Conservation (phyloP, 345 rosid genomes). For the Acer negundo region DNA sequence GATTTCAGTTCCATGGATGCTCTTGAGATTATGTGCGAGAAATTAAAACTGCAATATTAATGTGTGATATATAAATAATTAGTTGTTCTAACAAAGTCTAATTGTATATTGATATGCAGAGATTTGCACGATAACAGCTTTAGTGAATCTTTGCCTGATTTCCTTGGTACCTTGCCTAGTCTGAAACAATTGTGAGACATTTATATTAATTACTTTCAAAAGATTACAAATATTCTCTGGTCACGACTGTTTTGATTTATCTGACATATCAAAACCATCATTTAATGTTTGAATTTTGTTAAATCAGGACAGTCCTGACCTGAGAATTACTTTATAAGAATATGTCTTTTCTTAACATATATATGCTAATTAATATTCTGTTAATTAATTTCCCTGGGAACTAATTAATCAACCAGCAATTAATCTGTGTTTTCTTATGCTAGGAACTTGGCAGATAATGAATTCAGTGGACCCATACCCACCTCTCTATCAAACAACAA, state of each 20-base stretch:
- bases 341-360: no score
- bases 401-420: slow-evolving; percentile 1
- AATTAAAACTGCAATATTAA: not conserved
- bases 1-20: slow-evolving; percentile 54
- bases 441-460: slow-evolving; percentile 40
- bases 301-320: not conserved
- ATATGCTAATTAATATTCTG: no score
- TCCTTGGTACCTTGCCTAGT: slow-evolving; percentile 36
- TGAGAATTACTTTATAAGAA: not conserved
- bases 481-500: slow-evolving; percentile 34
- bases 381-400: not conserved
- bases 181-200: slow-evolving; percentile 37
- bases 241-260: no score
- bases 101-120: slow-evolving; percentile 21
- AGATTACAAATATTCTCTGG: no score
- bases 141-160: slow-evolving; percentile 35
- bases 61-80: not conserved
- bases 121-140: slow-evolving; percentile 44
- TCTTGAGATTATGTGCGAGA: slow-evolving; percentile 40
- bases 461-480: slow-evolving; percentile 34
- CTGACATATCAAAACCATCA: no score
- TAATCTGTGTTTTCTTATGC: slow-evolving; percentile 16
- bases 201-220: no score
- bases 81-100: not conserved
- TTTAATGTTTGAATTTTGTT: not conserved